These are phyloP conservation scores for Leccinum fibrillosum DNA, from an alignment of 768 basidiomycete genomes.

Conservation along the genomic window DNA sequence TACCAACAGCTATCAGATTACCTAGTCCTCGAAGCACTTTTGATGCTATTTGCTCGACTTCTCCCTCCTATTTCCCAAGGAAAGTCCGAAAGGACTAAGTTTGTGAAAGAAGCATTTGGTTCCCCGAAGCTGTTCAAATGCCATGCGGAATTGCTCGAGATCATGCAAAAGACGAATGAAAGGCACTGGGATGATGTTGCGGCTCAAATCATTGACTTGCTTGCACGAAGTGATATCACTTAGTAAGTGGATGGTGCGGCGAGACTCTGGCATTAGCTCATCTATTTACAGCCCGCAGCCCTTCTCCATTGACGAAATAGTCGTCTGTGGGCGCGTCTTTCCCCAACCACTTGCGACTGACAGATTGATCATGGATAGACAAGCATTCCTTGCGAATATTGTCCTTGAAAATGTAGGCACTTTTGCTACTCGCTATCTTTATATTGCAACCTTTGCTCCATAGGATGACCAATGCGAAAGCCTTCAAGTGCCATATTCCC, in stretches of 20 bases:
- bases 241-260: slow-evolving; percentile 40
- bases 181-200: slow-evolving; percentile 55
- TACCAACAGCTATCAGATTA: slow-evolving; percentile 39
- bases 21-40: slow-evolving; percentile 52
- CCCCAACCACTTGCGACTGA: slow-evolving; percentile 38
- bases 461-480: slow-evolving; percentile 53
- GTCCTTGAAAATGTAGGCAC: slow-evolving; percentile 21
- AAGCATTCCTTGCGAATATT: slow-evolving; percentile 50
- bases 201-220: slow-evolving; percentile 42
- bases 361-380: slow-evolving; percentile 51
- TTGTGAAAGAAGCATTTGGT: slow-evolving; percentile 52
- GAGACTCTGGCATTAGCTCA: slow-evolving; percentile 1
- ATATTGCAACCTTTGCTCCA: slow-evolving; percentile 5
- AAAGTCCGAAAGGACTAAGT: slow-evolving; percentile 38
- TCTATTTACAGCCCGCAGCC: slow-evolving; percentile 52
- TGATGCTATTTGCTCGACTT: slow-evolving; percentile 55
- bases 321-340: slow-evolving; percentile 32
- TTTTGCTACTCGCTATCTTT: not conserved
- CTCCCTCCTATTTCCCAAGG: slow-evolving; percentile 43
- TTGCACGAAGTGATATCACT: slow-evolving; percentile 43
- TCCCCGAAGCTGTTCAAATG: slow-evolving; percentile 35
- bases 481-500: slow-evolving; percentile 42
- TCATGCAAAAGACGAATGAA: slow-evolving; percentile 41
- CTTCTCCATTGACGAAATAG: slow-evolving; percentile 43
- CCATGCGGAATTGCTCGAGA: slow-evolving; percentile 35